Conservation (phyloP, 306 rosid species). For the Fragaria iinumae region DNA sequence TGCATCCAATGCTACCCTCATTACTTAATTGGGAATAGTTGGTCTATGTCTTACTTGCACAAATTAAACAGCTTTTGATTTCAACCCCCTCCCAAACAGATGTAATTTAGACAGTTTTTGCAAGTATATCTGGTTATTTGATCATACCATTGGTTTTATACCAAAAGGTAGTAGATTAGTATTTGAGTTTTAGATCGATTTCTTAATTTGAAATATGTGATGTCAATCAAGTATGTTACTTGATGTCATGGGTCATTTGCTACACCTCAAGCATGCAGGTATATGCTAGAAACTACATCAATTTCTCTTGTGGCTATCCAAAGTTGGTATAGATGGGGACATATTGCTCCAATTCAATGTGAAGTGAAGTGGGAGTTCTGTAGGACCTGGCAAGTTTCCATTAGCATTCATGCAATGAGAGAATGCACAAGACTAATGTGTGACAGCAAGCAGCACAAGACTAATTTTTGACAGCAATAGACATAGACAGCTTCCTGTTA, state of each 20-base stretch:
- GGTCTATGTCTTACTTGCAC: not conserved
- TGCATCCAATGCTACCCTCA: not conserved
- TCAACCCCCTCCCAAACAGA: not conserved
- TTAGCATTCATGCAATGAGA: slow-evolving; percentile 9
- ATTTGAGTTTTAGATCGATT: slow-evolving; percentile 4
- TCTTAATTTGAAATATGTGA: not conserved
- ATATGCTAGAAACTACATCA: slow-evolving; percentile 9
- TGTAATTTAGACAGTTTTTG: not conserved
- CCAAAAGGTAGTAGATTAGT: not conserved
- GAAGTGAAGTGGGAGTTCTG: slow-evolving; percentile 25
- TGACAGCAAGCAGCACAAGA: slow-evolving; percentile 3
- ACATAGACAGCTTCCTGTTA: slow-evolving; percentile 28
- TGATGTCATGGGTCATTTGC: not conserved
- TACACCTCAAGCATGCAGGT: slow-evolving; percentile 2
- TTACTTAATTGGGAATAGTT: too few species aligned
- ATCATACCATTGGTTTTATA: not conserved
- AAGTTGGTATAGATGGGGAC: slow-evolving; percentile 30
- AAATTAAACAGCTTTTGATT: not conserved
- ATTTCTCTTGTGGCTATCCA: slow-evolving; percentile 15
- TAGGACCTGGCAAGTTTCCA: slow-evolving; percentile 27
- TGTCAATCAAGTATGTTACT: not conserved
- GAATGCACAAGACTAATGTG: slow-evolving; percentile 1
- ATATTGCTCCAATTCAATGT: slow-evolving; percentile 37
- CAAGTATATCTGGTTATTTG: not conserved
- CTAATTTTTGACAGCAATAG: slow-evolving; percentile 29